A percentile compares a stretch with the other conserved stretches of the same genome.
phyloP scores from a whole-genome alignment of 495 filamentous ascomycete species.

The Parachaetomium inaequale region DNA sequence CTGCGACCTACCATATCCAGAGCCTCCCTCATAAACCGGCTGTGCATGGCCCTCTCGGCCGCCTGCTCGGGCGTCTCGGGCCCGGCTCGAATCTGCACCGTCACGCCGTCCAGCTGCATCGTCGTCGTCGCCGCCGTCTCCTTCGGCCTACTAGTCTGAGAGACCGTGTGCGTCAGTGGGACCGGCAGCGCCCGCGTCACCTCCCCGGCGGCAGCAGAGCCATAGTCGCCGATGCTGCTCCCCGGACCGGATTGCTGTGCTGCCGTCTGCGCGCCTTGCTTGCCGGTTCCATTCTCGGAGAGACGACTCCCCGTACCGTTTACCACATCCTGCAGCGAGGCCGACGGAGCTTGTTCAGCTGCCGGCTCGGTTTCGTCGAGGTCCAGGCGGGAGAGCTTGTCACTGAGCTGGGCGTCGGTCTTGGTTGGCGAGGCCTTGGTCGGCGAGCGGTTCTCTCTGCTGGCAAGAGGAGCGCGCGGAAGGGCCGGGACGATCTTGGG shows the following conservation, averaged over 20 bases:
- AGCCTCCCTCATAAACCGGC: slow-evolving; percentile 66
- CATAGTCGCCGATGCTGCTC: not conserved
- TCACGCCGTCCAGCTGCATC: slow-evolving; percentile 12
- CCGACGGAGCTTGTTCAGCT: not conserved
- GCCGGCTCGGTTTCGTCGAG: not conserved
- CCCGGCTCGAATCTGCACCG: slow-evolving; percentile 12
- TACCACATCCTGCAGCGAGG: not conserved
- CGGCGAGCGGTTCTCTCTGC: slow-evolving; percentile 16
- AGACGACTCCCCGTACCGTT: not conserved
- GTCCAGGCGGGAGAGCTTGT: slow-evolving; percentile 8
- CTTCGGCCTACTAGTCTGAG: slow-evolving; percentile 31
- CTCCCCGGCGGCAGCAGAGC: slow-evolving; percentile 6
- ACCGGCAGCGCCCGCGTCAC: slow-evolving; percentile 22
- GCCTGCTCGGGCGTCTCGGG: slow-evolving; percentile 30
- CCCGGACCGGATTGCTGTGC: not conserved
- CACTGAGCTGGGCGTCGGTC: slow-evolving; percentile 10
- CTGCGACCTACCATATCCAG: slow-evolving; percentile 58
- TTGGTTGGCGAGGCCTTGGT: not conserved
- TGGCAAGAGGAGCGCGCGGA: slow-evolving; percentile 16
- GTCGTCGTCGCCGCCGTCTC: slow-evolving; percentile 19
- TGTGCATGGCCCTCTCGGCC: slow-evolving; percentile 43
- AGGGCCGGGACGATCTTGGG: slow-evolving; percentile 24
- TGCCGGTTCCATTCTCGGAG: not conserved
- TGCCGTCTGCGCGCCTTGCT: not conserved
- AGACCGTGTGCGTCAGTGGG: slow-evolving; percentile 20